Evolutionary conservation across 345 rosid genomes (phyloP), one percentile per base, ranked within the genome.

Genomic region (Gossypium arboreum): DNA sequence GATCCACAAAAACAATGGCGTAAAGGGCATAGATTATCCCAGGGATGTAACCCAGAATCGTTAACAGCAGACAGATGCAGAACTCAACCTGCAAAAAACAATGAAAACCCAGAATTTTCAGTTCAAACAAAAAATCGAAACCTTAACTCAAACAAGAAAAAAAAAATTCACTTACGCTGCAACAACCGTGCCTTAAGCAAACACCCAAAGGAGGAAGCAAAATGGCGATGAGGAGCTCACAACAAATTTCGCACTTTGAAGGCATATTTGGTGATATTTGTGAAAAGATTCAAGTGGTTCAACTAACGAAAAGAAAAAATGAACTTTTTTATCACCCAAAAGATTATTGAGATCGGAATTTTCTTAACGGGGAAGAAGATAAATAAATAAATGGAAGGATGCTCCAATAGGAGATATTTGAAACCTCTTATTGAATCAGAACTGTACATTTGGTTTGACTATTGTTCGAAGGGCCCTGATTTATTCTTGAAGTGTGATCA

Each of bases 1-100:
- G 96, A 70, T 95, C 75, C 76, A 95, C 58, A 75, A 85, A 95
- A 72, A 91, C 83, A 45, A 95, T 95, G 8, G 90, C 93, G 71
- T 95, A 95, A 45, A 95, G 74, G 0, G 99, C 99, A 54, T 95
- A 93, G 72, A 95, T 93, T 57, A 95, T 95, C 20, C 99, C 99
- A 2, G 97, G 99, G 34, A 95, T 20, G 74, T 93, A 95, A 7
- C 99, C 99, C n/a, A 93, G 86, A 64, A 91, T 80, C 7, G 98
- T 95, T 67, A 95, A 76, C 12, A 93, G 62, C 85, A 93, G 69
- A 52, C 99, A 95, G 24, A 95, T 56, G 20, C 60, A 56, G 24
- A 56, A 56, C 60, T 56, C 60, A 51, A 34, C 41, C 41, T 34
- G 41, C 41, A 34, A 34, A 34, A 34, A 34, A 34, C 41, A 34